Evolutionary conservation across 257 asterid species (phyloP), one percentile per base, ranked within the genome.

Genomic region (Gentiana dahurica): DNA sequence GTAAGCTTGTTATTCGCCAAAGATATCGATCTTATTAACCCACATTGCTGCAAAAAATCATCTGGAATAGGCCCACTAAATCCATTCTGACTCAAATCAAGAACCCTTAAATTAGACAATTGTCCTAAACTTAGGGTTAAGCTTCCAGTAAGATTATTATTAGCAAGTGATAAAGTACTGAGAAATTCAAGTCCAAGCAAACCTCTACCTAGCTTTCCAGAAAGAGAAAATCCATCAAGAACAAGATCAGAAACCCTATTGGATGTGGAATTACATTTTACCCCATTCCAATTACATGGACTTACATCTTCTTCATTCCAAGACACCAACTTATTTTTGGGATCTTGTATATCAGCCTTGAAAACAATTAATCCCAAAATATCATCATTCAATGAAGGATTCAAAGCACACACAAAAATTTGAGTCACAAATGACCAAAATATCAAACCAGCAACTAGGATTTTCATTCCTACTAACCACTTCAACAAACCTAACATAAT

Each of bases 381-480:
- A 78, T 87, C 96, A 75, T 85, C 96, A 73, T 80, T 82, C 66
- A 87, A 84, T 55, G 87, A 78, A 1, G 94, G 76, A 71, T 73
- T 89, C 3, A 62, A 7, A 45, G 82, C 78, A 35, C 69, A 53
- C 38, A 65, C 45, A 41, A 77, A 63, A 33, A 61, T 35, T 1
- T 75, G 79, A 51, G 60, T n/a, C 32, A 77, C 32, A 34, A 73
- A 48, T 15, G 8, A 7, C 46, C 46, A 79, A 47, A 69, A 70
- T 37, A 59, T 51, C 33, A 4, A 61, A 24, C 0, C 33, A 15
- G 12, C 12, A 38, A 6, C 51, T 41, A 61, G 52, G 34, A 51
- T 10, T 61, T 57, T 11, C 41, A 47, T 34, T 36, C 38, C 12
- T 47, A 52, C 9, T 4, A 5, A 4, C 9, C 34, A 39, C 7